Base-by-base conservation (phyloP, 306 rosid species). In the Astragalus membranaceus region DNA sequence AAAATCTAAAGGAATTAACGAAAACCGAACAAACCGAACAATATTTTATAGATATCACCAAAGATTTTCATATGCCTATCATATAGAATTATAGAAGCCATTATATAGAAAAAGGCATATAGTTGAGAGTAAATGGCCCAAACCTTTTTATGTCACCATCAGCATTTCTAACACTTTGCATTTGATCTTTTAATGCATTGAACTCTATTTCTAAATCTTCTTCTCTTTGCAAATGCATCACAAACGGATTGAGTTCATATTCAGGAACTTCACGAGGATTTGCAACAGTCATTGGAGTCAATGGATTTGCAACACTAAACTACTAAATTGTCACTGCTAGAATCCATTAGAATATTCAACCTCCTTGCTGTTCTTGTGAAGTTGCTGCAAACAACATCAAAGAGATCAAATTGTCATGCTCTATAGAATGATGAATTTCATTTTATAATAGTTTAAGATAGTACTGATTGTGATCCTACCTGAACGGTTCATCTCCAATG, bases 191-290 rank as follows among this genome's bases (percentile, higher is more conserved):
- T 72, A 90, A 64, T 14, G 86, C 60, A 37, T 83, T 84, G 76
- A 93, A 87, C 84, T 93, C 98, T 81, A 80, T 70, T 75, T 88
- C 98, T 35, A 88, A 88, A 60, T 93, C 98, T 82, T 90, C 98
- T 83, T n/a, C n/a, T n/a, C n/a, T n/a, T n/a, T n/a, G n/a, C n/a
- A n/a, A n/a, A n/a, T n/a, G n/a, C n/a, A n/a, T n/a, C n/a, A n/a
- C n/a, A n/a, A 83, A 75, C 5, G 99, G 99, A 85, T 95, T 95
- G 70, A 95, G 99, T 86, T 95, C 99, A 61, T 95, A 95, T 79
- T 95, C 99, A 0, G 99, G 99, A 80, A 95, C 95, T 84, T 95
- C 99, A 67, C 96, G 88, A 72, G 99, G 97, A 88, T 95, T 91
- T 6, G 96, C 91, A 70, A 95, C 99, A 7, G 91, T 63, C 99